Evolutionary conservation across 2,329 filamentous ascomycete genomes (phyloP).

Genomic region (Alternaria gansuensis): DNA sequence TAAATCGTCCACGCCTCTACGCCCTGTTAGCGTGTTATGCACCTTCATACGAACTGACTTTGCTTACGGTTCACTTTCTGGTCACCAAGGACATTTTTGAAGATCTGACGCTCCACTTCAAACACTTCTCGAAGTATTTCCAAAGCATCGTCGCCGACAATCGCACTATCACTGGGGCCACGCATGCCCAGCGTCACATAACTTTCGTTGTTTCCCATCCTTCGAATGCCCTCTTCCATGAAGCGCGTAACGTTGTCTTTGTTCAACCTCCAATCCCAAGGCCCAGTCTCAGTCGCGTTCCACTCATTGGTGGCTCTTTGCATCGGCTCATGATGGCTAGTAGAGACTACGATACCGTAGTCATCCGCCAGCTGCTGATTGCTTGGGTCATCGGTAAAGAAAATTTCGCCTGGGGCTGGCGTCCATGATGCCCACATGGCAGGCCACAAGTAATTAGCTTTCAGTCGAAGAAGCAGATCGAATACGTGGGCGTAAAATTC

Average conservation of each 20-base stretch:
- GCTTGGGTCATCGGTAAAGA: constrained; percentile 71
- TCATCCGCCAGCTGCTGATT: constrained; percentile 74
- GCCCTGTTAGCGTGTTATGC: constrained; percentile 66
- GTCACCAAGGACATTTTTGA: constrained; percentile 24
- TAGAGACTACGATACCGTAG: constrained; percentile 75
- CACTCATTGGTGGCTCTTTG: constrained; percentile 60
- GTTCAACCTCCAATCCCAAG: constrained; percentile 44
- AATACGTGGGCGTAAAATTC: constrained; percentile 73
- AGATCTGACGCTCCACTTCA: constrained; percentile 24
- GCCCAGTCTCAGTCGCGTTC: constrained; percentile 26
- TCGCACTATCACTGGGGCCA: constrained; percentile 69
- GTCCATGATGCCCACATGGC: constrained; percentile 62
- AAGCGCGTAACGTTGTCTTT: constrained; percentile 37
- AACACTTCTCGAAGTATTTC: constrained; percentile 30
- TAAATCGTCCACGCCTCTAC: constrained; percentile 6
- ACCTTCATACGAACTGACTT: background rate
- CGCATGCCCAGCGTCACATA: constrained; percentile 73
- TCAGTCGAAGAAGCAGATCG: constrained; percentile 72
- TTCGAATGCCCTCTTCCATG: constrained; percentile 36
- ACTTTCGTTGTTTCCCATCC: constrained; percentile 68
- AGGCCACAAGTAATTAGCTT: constrained; percentile 78
- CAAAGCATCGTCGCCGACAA: constrained; percentile 29
- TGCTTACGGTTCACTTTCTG: constrained; percentile 23
- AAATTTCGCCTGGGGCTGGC: constrained; percentile 61
- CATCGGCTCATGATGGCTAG: constrained; percentile 76